Base-by-base conservation (phyloP, 495 filamentous ascomycete genomes). In the Neurospora tetrasperma region DNA sequence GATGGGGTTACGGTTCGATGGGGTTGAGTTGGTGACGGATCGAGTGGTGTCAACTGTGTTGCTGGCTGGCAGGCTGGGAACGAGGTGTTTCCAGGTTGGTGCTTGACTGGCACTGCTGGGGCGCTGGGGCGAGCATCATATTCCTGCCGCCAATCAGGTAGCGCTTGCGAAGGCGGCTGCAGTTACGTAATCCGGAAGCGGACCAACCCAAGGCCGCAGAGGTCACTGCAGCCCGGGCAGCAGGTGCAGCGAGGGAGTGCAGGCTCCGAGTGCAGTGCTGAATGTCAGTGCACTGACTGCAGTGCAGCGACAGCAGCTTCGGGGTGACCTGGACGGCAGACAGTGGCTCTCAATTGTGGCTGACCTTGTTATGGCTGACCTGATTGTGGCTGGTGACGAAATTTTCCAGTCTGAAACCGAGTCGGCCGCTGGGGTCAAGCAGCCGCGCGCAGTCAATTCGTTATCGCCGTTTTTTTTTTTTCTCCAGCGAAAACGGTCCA, bases 11-110 rank as follows among this genome's bases (percentile, higher is more conserved):
- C 72, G 72, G 74, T 42, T 72, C 74, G 76, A 73, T 23, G 66
- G n/a, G 71, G 39, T 75, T 70, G 14, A 69, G 39, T 75, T 70
- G 72, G 59, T 79, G 75, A 78, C 75, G 77, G 75, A 72, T 77
- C 70, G 73, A 80, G 74, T 66, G 54, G 74, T 66, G 54, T 66
- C 54, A 66, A 66, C 54, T 66, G 54, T 66, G 54, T 66, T 35
- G 76, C 75, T 76, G 73, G 73, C 42, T 72, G 54, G 54, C 54
- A 66, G 40, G 71, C 75, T 74, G 76, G 75, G 54, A 66, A 79
- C 78, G 79, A 82, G 79, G 80, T 85, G 80, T 80, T 84, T 84
- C 79, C 78, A 81, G 79, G 77, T 80, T 77, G 76, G 69, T 75
- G 71, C 80, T 81, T 83, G 79, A 79, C 77, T 79, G 78, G 76